Evolutionary conservation across 139 green algal species (phyloP).

Genomic region (Coelastrella sp.): DNA sequence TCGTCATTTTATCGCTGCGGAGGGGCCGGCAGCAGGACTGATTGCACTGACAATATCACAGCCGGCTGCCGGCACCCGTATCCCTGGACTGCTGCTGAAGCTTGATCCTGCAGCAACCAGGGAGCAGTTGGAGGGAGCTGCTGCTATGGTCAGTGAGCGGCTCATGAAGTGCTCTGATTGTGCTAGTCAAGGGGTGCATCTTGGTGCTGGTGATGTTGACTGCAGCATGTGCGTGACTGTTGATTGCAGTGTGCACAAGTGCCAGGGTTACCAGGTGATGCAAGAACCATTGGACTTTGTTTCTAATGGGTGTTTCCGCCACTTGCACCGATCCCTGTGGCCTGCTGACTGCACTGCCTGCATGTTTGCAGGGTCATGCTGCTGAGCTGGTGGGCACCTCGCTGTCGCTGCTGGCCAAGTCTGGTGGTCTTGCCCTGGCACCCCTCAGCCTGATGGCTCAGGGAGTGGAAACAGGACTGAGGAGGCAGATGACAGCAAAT

Average conservation of each 20-base stretch:
- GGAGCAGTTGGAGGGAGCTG: neutral
- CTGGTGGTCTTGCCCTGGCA: neutral
- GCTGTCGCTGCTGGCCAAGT: conserved; percentile 1
- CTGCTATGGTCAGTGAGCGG: neutral
- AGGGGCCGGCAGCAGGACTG: neutral
- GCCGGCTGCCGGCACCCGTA: neutral
- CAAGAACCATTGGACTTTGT: neutral
- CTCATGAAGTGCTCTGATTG: neutral
- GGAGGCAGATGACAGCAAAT: neutral
- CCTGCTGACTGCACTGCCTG: neutral
- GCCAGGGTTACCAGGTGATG: neutral
- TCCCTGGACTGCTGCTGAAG: neutral
- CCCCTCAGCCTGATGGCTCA: conserved; percentile 22
- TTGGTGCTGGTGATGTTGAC: too few relatives aligned
- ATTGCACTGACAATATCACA: conserved; percentile 3
- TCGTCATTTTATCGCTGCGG: neutral
- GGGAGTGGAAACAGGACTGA: neutral
- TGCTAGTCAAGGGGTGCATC: too few relatives aligned
- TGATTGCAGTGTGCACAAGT: neutral
- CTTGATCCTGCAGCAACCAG: neutral
- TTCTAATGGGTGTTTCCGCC: neutral
- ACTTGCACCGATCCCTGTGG: neutral
- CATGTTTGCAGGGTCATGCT: neutral
- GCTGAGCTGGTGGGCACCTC: neutral
- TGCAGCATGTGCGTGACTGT: neutral